phyloP scores from a whole-genome alignment of 768 basidiomycete genomes.

The Pleurotus cornucopiae region DNA sequence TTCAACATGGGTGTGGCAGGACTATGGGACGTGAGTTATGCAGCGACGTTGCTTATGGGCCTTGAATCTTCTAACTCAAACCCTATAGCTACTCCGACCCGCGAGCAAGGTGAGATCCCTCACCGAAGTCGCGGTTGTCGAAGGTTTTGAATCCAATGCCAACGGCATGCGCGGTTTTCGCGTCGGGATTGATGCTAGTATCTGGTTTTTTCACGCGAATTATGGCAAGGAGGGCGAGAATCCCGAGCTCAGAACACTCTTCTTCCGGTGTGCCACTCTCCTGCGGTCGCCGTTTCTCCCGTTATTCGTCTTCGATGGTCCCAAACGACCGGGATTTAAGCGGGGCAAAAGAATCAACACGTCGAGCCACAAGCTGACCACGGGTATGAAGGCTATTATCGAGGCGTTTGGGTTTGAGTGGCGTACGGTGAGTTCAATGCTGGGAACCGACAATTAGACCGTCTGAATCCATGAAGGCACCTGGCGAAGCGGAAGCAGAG shows the following conservation, averaged over 20 bases:
- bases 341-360: conserved; percentile 68
- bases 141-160: conserved; percentile 70
- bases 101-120: conserved; percentile 70
- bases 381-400: conserved; percentile 75
- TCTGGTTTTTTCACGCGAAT: conserved; percentile 77
- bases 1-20: conserved; percentile 43
- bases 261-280: conserved; percentile 82
- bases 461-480: conserved; percentile 51
- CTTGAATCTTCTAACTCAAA: not conserved
- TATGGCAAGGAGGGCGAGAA: conserved; percentile 81
- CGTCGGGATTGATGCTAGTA: conserved; percentile 84
- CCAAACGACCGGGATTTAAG: conserved; percentile 77
- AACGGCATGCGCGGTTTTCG: conserved; percentile 68
- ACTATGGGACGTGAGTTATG: conserved; percentile 41
- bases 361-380: conserved; percentile 58
- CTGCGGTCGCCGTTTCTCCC: conserved; percentile 78
- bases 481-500: conserved; percentile 94
- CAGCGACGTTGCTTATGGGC: not conserved
- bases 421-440: conserved; percentile 31
- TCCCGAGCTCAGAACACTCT: conserved; percentile 75
- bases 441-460: conserved; percentile 21
- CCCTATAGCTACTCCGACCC: conserved; percentile 56
- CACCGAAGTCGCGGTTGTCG: conserved; percentile 67
- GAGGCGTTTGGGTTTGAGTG: conserved; percentile 34
- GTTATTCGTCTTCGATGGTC: conserved; percentile 91